Evolutionary conservation across 2,329 filamentous ascomycete species (phyloP).

Genomic region (Sporothrix sp.): DNA sequence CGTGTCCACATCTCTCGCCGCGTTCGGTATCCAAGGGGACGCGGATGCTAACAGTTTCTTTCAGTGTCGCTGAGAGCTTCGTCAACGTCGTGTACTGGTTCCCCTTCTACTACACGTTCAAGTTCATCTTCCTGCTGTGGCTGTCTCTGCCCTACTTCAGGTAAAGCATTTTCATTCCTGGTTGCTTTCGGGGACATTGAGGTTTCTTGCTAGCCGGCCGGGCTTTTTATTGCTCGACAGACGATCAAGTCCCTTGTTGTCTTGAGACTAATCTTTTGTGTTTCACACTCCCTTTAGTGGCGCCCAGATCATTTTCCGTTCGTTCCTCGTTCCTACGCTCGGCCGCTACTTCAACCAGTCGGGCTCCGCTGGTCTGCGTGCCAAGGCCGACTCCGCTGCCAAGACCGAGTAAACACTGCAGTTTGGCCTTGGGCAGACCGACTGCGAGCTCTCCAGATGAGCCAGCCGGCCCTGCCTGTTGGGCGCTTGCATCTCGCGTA

Average conservation of each 20-base stretch:
- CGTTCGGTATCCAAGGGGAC: background rate
- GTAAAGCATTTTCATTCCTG: constrained; percentile 49
- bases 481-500: background rate
- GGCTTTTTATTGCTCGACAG: background rate
- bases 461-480: background rate
- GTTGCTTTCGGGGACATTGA: background rate
- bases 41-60: constrained; percentile 10
- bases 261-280: constrained; percentile 17
- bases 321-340: constrained; percentile 84
- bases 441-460: background rate
- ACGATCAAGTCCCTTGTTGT: background rate
- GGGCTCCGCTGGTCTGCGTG: constrained; percentile 74
- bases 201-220: background rate
- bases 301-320: constrained; percentile 93
- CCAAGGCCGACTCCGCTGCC: constrained; percentile 71
- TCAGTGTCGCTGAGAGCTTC: constrained; percentile 66
- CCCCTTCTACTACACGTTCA: constrained; percentile 99
- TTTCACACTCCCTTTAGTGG: constrained; percentile 47
- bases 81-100: constrained; percentile 87
- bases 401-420: constrained; percentile 48
- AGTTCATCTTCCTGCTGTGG: constrained; percentile 96
- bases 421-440: background rate
- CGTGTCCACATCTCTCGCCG: too few species aligned
- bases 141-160: constrained; percentile 88
- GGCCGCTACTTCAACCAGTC: constrained; percentile 73